A percentile compares a stretch with the other conserved stretches of the same genome.
These are phyloP conservation scores for Arthrobotrys conoides DNA, from an alignment of 2,329 filamentous ascomycete genomes.

Conservation along the genomic window DNA sequence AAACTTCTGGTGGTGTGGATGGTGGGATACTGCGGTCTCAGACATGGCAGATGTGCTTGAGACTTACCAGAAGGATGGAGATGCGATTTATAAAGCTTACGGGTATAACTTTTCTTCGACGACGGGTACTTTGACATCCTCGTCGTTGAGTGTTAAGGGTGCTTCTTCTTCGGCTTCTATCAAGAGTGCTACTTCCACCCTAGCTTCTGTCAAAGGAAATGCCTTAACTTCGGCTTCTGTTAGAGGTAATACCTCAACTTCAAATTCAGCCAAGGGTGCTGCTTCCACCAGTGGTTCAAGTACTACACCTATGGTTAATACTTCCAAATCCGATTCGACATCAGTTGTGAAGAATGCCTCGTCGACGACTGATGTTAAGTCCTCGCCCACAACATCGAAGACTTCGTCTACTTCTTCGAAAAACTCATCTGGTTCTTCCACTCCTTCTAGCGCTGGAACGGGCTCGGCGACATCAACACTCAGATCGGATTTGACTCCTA, in stretches of 20 bases:
- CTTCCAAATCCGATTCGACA: not conserved
- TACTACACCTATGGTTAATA: not conserved
- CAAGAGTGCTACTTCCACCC: not conserved
- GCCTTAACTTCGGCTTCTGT: not conserved
- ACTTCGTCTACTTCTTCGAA: not conserved
- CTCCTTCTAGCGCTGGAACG: not conserved
- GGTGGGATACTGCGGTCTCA: slow-evolving; percentile 26
- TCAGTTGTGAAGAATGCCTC: not conserved
- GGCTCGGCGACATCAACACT: not conserved
- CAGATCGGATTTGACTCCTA: not conserved
- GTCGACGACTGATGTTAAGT: not conserved
- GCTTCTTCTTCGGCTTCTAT: not conserved
- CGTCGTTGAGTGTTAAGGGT: slow-evolving; percentile 2
- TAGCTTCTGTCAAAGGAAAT: not conserved
- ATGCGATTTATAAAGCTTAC: slow-evolving; percentile 26
- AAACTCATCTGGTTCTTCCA: not conserved
- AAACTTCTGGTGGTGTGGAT: slow-evolving; percentile 38
- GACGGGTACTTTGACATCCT: not conserved
- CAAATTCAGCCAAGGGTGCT: not conserved
- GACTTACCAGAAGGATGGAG: slow-evolving; percentile 22
- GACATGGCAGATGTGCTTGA: slow-evolving; percentile 21
- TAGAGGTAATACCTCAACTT: not conserved
- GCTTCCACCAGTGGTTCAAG: not conserved
- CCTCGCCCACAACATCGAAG: not conserved
- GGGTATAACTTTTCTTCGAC: slow-evolving; percentile 27